Evolutionary conservation across 2,329 filamentous ascomycete species (phyloP).

Genomic region (Ceratocystis huliohia): DNA sequence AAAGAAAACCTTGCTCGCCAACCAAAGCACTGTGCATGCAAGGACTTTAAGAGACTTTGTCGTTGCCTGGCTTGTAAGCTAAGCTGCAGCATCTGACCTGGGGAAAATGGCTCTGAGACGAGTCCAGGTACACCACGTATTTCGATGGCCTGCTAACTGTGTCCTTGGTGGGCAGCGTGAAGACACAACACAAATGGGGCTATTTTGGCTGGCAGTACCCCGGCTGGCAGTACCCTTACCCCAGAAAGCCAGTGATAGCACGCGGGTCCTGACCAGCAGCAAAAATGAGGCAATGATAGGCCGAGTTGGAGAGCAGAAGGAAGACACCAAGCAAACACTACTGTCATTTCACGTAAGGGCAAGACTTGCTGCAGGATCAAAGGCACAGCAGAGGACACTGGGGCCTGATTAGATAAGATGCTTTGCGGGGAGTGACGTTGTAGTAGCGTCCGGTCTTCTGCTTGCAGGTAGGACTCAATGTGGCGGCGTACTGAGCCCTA

Average conservation of each 20-base stretch:
- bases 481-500: not conserved
- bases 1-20: not conserved
- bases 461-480: no score
- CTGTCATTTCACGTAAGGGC: no score
- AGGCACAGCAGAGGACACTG: no score
- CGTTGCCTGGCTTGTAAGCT: not conserved
- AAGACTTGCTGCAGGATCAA: no score
- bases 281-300: no score
- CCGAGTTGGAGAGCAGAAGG: no score
- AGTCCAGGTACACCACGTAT: not conserved
- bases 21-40: not conserved
- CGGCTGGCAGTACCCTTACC: not conserved
- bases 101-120: not conserved
- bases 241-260: not conserved
- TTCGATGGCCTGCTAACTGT: not conserved
- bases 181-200: not conserved
- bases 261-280: not conserved
- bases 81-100: not conserved
- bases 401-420: no score
- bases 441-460: no score
- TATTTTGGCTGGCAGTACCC: not conserved
- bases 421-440: no score
- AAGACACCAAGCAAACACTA: no score
- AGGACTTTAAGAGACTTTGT: not conserved
- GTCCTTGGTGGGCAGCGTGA: not conserved